Evolutionary conservation across 2,329 filamentous ascomycete genomes (phyloP).

Genomic region (Ophiosphaerella korrae): DNA sequence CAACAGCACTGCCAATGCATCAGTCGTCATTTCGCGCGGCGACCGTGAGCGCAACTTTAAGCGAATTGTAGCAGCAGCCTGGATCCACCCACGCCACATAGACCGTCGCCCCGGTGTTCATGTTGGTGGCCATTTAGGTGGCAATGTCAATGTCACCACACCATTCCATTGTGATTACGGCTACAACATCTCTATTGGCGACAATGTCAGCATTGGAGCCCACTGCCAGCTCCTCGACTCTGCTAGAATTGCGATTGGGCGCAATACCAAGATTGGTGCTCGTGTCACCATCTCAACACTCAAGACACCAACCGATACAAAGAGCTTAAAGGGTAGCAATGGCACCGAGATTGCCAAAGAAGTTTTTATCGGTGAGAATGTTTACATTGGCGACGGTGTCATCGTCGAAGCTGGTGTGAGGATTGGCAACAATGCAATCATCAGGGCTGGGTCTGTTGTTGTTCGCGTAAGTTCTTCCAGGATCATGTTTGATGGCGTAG

Average conservation of each 20-base stretch:
- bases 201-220: constrained; percentile 80
- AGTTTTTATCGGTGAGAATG: constrained; percentile 77
- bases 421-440: constrained; percentile 59
- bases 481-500: neutral
- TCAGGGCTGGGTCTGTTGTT: constrained; percentile 61
- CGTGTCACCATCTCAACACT: constrained; percentile 86
- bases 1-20: constrained; percentile 81
- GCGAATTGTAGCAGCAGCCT: constrained; percentile 71
- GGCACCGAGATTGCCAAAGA: constrained; percentile 72
- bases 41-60: constrained; percentile 73
- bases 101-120: constrained; percentile 4
- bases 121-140: constrained; percentile 66
- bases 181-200: constrained; percentile 88
- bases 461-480: constrained; percentile 53
- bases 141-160: constrained; percentile 77
- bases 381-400: constrained; percentile 67
- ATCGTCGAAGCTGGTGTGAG: constrained; percentile 64
- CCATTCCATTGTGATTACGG: constrained; percentile 95
- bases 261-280: constrained; percentile 71
- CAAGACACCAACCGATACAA: constrained; percentile 73
- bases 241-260: constrained; percentile 80
- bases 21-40: constrained; percentile 66
- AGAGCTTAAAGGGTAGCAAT: constrained; percentile 73
- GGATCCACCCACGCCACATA: constrained; percentile 24
- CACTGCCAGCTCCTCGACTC: constrained; percentile 88